Percentiles rank a stretch among this genome's conserved stretches.
Conservation (phyloP, 2,329 filamentous ascomycete genomes). For the Alternaria sp. region DNA sequence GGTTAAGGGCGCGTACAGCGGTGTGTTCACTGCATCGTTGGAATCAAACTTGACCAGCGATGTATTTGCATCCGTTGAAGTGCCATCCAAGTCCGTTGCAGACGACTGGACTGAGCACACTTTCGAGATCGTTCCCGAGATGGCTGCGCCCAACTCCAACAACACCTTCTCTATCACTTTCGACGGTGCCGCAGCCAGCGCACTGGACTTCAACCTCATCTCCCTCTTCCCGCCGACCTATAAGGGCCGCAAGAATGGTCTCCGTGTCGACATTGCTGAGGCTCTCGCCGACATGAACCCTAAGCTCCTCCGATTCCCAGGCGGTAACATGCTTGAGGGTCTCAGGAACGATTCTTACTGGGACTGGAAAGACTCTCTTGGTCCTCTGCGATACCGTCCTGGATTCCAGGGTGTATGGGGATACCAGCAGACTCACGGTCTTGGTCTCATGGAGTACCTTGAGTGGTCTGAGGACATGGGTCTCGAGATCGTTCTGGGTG, state of each 20-base stretch:
- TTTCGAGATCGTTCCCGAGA: slow-evolving; percentile 46
- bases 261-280: slow-evolving; percentile 58
- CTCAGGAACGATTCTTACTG: slow-evolving; percentile 30
- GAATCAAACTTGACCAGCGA: slow-evolving; percentile 51
- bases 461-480: slow-evolving; percentile 56
- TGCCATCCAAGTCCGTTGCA: slow-evolving; percentile 38
- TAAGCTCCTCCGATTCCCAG: slow-evolving; percentile 58
- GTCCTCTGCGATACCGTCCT: slow-evolving; percentile 56
- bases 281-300: slow-evolving; percentile 52
- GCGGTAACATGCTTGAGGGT: slow-evolving; percentile 57
- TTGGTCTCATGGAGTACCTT: slow-evolving; percentile 57
- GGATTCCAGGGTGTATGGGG: slow-evolving; percentile 55
- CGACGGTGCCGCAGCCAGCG: slow-evolving; percentile 43
- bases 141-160: slow-evolving; percentile 53
- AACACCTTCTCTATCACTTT: slow-evolving; percentile 61
- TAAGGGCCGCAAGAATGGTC: slow-evolving; percentile 59
- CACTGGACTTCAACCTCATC: slow-evolving; percentile 57
- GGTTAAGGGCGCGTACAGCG: slow-evolving; percentile 48
- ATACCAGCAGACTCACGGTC: slow-evolving; percentile 54
- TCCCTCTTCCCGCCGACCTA: slow-evolving; percentile 62
- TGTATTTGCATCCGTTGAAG: slow-evolving; percentile 47
- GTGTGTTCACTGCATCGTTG: slow-evolving; percentile 48
- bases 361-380: slow-evolving; percentile 59
- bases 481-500: slow-evolving; percentile 51
- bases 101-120: slow-evolving; percentile 51